Evolutionary conservation across 257 asterid genomes (phyloP), one percentile per base, ranked within the genome.

Genomic region (Gentiana macrophylla): DNA sequence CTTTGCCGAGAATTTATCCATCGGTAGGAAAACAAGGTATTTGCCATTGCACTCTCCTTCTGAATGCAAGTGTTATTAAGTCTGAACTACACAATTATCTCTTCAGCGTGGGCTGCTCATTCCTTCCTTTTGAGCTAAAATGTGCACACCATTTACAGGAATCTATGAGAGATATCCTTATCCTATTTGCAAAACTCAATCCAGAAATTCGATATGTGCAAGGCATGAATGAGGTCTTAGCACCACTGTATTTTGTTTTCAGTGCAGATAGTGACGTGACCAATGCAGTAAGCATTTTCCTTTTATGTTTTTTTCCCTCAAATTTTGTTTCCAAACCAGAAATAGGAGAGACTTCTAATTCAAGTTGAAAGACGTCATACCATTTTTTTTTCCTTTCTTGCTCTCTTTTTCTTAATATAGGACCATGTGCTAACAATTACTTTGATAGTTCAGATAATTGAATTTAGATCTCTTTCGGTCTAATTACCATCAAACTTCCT

Each of bases 171-270:
- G 62, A 67, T 47, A 50, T 67, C 11, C 72, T 62, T 56, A 59
- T 62, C 24, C 59, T 62, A 46, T 67, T 51, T 43, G 72, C 72
- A 35, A 67, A 67, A 51, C 55, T 62, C 46, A 67, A 67, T 56
- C 72, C 72, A 4, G 72, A 58, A 50, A 62, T 61, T 35, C 24
- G 56, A 15, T 67, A 67, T 62, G 68, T 62, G 47, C 72, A 67
- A 67, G 68, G 72, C 56, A 67, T 62, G 72, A 62, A 62, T 56
- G 72, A 62, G 38, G 56, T 67, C 56, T 62, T 67, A 36, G 68
- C 68, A n/a, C 72, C 68, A 45, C 50, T 62, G 0, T 62, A 62
- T 57, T 62, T 55, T 45, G 60, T 67, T 32, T 56, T 67, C 59
- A 62, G 64, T 60, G 32, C 68, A 4, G 72, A 62, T 49, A 7